Evolutionary conservation across 2,329 filamentous ascomycete species (phyloP).

Genomic region (Fusarium annulatum): DNA sequence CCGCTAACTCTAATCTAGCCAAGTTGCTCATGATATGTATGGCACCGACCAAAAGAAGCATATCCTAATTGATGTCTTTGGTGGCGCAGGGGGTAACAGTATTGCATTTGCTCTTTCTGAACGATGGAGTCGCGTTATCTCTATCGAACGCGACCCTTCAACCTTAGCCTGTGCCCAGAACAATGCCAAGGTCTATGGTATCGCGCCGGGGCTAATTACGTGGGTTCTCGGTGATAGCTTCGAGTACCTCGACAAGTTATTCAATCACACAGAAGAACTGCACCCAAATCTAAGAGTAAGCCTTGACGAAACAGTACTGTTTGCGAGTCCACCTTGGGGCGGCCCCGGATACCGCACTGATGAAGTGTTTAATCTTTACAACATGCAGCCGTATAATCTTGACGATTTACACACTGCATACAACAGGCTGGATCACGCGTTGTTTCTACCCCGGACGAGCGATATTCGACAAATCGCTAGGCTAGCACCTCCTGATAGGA

Average conservation of each 20-base stretch:
- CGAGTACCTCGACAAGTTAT: slow-evolving; percentile 67
- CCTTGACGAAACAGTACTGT: slow-evolving; percentile 58
- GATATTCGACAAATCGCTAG: slow-evolving; percentile 82
- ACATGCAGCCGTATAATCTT: slow-evolving; percentile 89
- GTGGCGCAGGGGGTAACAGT: slow-evolving; percentile 90
- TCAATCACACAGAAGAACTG: slow-evolving; percentile 51
- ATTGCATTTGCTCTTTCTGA: slow-evolving; percentile 91
- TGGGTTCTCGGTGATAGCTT: slow-evolving; percentile 93
- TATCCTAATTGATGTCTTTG: slow-evolving; percentile 88
- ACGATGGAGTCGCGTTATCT: slow-evolving; percentile 85
- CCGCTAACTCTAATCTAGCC: slow-evolving; percentile 56
- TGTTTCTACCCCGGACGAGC: slow-evolving; percentile 89
- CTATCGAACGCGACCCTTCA: slow-evolving; percentile 84
- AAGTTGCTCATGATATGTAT: slow-evolving; percentile 79
- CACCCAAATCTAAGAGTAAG: slow-evolving; percentile 56
- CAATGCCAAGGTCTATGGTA: slow-evolving; percentile 88
- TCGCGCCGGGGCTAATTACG: slow-evolving; percentile 75
- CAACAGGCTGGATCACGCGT: slow-evolving; percentile 68
- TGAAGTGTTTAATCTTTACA: slow-evolving; percentile 82
- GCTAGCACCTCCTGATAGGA: slow-evolving; percentile 60
- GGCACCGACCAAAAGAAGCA: slow-evolving; percentile 65
- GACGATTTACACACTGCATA: slow-evolving; percentile 72
- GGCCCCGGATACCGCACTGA: slow-evolving; percentile 66
- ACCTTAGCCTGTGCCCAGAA: slow-evolving; percentile 91
- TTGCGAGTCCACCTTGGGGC: slow-evolving; percentile 71